phyloP scores from a whole-genome alignment of 208 protist species.

The Crithidia bombi region DNA sequence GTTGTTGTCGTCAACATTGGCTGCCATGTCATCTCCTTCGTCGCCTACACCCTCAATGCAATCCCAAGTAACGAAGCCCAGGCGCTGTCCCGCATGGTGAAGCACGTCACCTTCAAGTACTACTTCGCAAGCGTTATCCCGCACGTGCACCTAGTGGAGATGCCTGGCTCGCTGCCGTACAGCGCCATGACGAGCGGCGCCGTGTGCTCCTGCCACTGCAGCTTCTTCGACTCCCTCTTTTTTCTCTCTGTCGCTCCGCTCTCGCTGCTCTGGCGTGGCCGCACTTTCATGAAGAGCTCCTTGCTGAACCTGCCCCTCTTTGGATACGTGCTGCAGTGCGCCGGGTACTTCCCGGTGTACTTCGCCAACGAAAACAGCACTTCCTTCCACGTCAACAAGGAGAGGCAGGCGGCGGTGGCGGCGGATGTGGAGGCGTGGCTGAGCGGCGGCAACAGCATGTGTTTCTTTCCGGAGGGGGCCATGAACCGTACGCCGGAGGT shows the following conservation, averaged over 20 bases:
- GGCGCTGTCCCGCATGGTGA: constrained; percentile 38
- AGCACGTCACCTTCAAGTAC: constrained; percentile 45
- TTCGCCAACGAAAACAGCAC: constrained; percentile 52
- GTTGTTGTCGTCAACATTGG: constrained; percentile 32
- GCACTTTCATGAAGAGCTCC: constrained; percentile 69
- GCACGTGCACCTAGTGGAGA: constrained; percentile 53
- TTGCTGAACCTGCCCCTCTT: constrained; percentile 70
- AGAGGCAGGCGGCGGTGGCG: constrained; percentile 65
- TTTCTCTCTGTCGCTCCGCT: constrained; percentile 52
- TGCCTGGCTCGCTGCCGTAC: constrained; percentile 55
- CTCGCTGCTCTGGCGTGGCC: constrained; percentile 37
- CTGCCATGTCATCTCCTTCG: constrained; percentile 39
- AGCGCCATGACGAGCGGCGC: constrained; percentile 29
- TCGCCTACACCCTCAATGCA: constrained; percentile 33
- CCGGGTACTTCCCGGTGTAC: constrained; percentile 80
- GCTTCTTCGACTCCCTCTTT: constrained; percentile 74
- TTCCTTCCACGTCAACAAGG: constrained; percentile 70
- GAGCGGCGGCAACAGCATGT: constrained; percentile 45
- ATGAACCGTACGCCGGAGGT: constrained; percentile 62
- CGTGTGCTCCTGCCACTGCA: constrained; percentile 72
- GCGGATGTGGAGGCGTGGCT: constrained; percentile 56
- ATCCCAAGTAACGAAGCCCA: constrained; percentile 33
- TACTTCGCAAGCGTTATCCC: constrained; percentile 40
- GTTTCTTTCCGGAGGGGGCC: constrained; percentile 79
- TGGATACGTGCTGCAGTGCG: constrained; percentile 58